Evolutionary conservation across 495 filamentous ascomycete species (phyloP), one percentile per base, ranked within the genome.

Genomic region (Lindgomyces ingoldianus): DNA sequence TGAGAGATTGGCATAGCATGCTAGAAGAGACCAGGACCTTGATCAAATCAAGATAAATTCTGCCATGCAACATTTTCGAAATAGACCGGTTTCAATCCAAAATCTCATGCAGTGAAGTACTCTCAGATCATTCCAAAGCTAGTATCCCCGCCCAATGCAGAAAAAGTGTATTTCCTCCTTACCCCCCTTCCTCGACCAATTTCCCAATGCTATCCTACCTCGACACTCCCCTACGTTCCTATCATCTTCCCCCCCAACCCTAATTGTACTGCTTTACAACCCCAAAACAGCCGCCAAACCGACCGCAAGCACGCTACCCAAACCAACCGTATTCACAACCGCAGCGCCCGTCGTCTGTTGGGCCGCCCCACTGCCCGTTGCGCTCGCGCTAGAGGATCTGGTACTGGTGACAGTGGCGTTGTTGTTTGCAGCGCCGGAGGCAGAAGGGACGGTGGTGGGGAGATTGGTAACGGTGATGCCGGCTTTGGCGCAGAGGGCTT

Each of bases 281-380:
- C 72, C 62, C 18, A 66, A 63, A 12, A 67, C 41, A 4, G 46
- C 59, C n/a, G 68, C 67, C 22, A 47, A n/a, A 4, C 14, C 68
- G 29, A 70, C 19, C 4, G 67, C 72, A 14, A 64, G 16, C 36
- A 56, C 48, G n/a, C 39, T 59, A 6, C 47, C 51, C 19, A 66
- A n/a, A 26, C 41, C 58, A 21, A 57, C 60, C 19, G 53, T 48
- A 39, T 60, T 58, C 57, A 27, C 22, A 4, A 52, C 68, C 19
- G 57, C 70, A 0, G 62, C 70, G n/a, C 46, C 46, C 46, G 48
- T 58, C 8, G 22, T 64, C 66, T 58, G 45, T 30, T 45, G 36
- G 29, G 27, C 54, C 1, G 58, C 60, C 25, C 25, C 18, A 24
- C n/a, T 68, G 1, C 45, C 53, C 33, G 48, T 70, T 9, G 49